Percentiles rank a stretch among this genome's conserved stretches.
Conservation (phyloP, 2,329 filamentous ascomycete species). For the Colletotrichum lupini region DNA sequence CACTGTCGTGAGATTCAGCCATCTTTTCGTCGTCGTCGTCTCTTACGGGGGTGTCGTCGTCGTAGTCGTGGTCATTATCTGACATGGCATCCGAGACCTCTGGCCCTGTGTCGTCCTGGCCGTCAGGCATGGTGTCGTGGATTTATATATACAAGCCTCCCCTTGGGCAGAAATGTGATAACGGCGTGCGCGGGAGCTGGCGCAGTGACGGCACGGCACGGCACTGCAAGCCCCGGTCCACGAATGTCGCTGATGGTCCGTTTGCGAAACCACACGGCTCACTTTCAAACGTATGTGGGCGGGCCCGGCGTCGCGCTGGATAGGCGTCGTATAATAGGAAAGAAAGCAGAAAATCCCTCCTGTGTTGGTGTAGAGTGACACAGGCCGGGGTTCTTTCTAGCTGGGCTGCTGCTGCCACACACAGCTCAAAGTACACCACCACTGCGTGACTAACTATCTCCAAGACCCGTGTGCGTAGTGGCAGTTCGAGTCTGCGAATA, state of each 20-base stretch:
- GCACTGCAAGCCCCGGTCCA: conserved; percentile 46
- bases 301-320: conserved; percentile 19
- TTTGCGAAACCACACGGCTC: conserved; percentile 35
- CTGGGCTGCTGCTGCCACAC: conserved; percentile 18
- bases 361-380: conserved; percentile 26
- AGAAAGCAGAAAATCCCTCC: conserved; percentile 23
- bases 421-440: conserved; percentile 13
- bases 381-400: conserved; percentile 24
- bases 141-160: conserved; percentile 61
- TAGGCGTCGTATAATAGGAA: conserved; percentile 28
- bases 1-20: conserved; percentile 52
- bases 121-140: conserved; percentile 66
- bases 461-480: conserved; percentile 40
- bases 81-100: conserved; percentile 70
- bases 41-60: conserved; percentile 57
- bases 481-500: conserved; percentile 16
- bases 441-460: conserved; percentile 11
- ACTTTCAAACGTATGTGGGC: conserved; percentile 24
- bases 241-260: conserved; percentile 17
- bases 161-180: conserved; percentile 15
- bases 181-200: conserved; percentile 25
- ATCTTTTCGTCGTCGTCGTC: conserved; percentile 63
- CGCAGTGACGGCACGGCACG: conserved; percentile 45
- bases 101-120: conserved; percentile 62
- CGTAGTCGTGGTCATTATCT: conserved; percentile 68